Base-by-base conservation (phyloP, 2,329 filamentous ascomycete species). In the Triangularia setosa region DNA sequence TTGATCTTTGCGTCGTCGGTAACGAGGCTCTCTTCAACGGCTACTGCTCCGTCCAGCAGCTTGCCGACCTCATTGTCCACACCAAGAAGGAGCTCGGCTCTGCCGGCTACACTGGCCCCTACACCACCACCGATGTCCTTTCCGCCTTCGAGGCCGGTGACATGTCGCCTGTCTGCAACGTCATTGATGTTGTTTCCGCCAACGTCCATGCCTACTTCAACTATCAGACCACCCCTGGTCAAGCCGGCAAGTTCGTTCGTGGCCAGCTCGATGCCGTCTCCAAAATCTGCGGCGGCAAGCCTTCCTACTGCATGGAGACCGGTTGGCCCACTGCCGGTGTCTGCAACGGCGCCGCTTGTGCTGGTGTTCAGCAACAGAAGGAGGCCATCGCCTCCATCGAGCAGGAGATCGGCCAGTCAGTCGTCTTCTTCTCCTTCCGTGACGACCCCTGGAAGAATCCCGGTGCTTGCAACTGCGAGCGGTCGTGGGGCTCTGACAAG, bases 161-260 rank as follows among this genome's bases (percentile, higher is more conserved):
- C 68, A 84, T 84, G 65, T 68, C 83, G 63, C 72, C 78, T 58
- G 84, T 97, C 67, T 97, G 94, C 84, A 72, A 73, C 35, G 84
- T 83, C 72, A 83, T 97, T 65, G 93, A 97, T 75, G 81, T 96
- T 67, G 84, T 92, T 40, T 91, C 89, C 78, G 88, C 87, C 78
- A 97, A 97, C 84, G 87, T 96, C 73, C 93, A 98, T 82, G 88
- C 93, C 71, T 97, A 90, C 90, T 98, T 97, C 90, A 96, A 96
- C 83, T 75, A 86, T 55, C 80, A 84, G 64, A 84, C 89, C 69
- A 74, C 79, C 24, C 85, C 93, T 66, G 73, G 78, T 3, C 73
- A 84, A 59, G 93, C 93, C 62, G 94, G 94, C 75, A 76, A 80
- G 60, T 97, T 97, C 77, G 90, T 93, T 72, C 79, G 83, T 69